phyloP scores from a whole-genome alignment of 2,329 filamentous ascomycete genomes.

The Graphilbum ipis-grandicollis region DNA sequence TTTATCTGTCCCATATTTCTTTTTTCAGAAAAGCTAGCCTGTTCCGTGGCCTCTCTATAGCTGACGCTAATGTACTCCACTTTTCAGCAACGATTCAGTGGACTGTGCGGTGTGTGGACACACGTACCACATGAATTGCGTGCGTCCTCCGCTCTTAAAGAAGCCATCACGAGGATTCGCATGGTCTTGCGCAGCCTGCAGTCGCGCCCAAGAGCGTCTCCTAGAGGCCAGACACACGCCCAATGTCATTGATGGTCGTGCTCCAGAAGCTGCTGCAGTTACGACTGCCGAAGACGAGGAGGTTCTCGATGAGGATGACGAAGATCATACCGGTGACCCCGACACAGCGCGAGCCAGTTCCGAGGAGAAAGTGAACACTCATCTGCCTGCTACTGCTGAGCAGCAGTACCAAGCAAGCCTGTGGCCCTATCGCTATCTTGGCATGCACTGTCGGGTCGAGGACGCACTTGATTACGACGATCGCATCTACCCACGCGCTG shows the following conservation, averaged over 20 bases:
- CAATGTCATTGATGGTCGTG: constrained; percentile 48
- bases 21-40: too few relatives aligned
- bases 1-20: too few relatives aligned
- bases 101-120: constrained; percentile 90
- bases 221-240: constrained; percentile 81
- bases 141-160: constrained; percentile 77
- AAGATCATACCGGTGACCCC: constrained; percentile 41
- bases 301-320: constrained; percentile 53
- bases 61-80: constrained; percentile 7
- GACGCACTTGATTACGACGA: constrained; percentile 96
- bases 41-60: constrained; percentile 5
- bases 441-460: constrained; percentile 87
- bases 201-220: constrained; percentile 84
- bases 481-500: constrained; percentile 88
- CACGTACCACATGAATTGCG: constrained; percentile 98
- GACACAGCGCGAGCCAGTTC: constrained; percentile 49
- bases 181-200: constrained; percentile 94
- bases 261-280: constrained; percentile 17
- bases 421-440: constrained; percentile 92
- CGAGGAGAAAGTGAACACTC: constrained; percentile 35
- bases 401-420: constrained; percentile 85
- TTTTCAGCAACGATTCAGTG: constrained; percentile 68
- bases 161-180: constrained; percentile 96
- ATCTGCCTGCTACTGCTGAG: constrained; percentile 53
- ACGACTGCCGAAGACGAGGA: constrained; percentile 50